These are phyloP conservation scores for Parasitella parasitica DNA, from an alignment of 371 early-diverging fungal species.

Conservation along the genomic window DNA sequence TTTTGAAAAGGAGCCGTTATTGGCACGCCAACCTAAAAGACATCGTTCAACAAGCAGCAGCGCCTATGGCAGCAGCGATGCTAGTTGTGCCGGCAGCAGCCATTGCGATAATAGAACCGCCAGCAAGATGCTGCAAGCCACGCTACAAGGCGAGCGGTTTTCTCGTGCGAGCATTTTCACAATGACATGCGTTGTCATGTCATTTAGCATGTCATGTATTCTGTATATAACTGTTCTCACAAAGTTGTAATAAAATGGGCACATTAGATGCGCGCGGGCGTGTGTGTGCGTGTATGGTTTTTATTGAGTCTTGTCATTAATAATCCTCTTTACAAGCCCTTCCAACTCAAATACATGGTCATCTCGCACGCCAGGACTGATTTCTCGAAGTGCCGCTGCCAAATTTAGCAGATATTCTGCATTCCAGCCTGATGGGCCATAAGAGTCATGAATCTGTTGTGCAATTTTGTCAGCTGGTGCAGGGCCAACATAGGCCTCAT, in stretches of 20 bases:
- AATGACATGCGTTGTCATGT: neutral
- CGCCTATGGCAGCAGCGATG: too few species aligned
- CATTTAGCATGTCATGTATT: constrained; percentile 7
- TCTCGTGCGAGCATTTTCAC: constrained; percentile 3
- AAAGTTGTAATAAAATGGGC: neutral
- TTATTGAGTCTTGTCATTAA: constrained; percentile 2
- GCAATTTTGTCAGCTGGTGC: constrained; percentile 72
- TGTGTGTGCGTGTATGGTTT: too few species aligned
- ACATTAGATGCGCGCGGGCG: too few species aligned
- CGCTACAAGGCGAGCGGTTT: neutral
- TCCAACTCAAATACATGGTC: constrained; percentile 68
- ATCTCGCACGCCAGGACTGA: constrained; percentile 60
- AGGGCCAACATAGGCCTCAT: constrained; percentile 83
- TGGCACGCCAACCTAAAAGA: neutral
- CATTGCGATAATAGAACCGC: neutral
- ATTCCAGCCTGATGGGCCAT: constrained; percentile 80
- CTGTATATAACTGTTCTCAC: neutral
- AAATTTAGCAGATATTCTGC: constrained; percentile 76
- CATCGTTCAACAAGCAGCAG: neutral
- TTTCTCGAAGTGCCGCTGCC: constrained; percentile 61
- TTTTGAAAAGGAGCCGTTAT: neutral
- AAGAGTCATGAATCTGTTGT: constrained; percentile 62
- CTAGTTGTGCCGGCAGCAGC: neutral
- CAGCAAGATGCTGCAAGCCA: too few species aligned
- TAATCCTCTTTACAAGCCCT: constrained; percentile 43